Evolutionary conservation across 108 stramenopile genomes (phyloP).

Genomic region (Aureococcus anophagefferens): DNA sequence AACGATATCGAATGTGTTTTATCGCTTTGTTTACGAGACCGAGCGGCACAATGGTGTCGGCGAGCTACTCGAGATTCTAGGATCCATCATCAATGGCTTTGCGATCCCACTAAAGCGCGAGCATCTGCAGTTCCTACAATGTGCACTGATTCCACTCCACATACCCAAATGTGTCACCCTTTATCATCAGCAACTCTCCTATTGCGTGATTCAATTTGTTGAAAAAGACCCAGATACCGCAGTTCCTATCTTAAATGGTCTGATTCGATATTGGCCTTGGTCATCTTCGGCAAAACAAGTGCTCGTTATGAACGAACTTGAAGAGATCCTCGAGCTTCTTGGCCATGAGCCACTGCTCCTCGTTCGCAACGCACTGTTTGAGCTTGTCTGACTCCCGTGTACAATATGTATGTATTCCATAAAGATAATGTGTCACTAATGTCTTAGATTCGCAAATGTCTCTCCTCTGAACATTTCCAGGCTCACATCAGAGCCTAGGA

Average conservation of each 20-base stretch:
- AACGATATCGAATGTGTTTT: constrained; percentile 91
- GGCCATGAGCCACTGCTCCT: constrained; percentile 79
- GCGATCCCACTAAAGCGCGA: constrained; percentile 93
- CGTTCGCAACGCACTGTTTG: constrained; percentile 69
- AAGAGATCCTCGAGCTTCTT: constrained; percentile 89
- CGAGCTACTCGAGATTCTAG: constrained; percentile 94
- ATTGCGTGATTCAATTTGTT: constrained; percentile 98
- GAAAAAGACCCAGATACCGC: constrained; percentile 98
- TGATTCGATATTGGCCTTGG: constrained; percentile 98
- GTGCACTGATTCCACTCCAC: constrained; percentile 94
- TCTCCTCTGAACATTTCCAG: constrained; percentile 92
- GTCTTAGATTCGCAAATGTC: constrained; percentile 69
- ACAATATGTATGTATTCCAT: neutral
- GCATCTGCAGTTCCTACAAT: constrained; percentile 87
- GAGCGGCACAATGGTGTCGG: constrained; percentile 95
- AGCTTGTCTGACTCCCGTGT: constrained; percentile 28
- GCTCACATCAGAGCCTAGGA: constrained; percentile 31
- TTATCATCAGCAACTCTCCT: constrained; percentile 98
- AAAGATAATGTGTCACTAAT: neutral
- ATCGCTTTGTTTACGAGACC: constrained; percentile 90
- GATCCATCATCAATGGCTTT: constrained; percentile 96
- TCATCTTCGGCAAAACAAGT: constrained; percentile 82
- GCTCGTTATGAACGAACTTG: constrained; percentile 90
- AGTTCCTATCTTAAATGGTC: constrained; percentile 85
- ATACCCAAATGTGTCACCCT: constrained; percentile 90